These are phyloP conservation scores for Alternaria conjuncta DNA, from an alignment of 2,329 filamentous ascomycete genomes.

Conservation along the genomic window DNA sequence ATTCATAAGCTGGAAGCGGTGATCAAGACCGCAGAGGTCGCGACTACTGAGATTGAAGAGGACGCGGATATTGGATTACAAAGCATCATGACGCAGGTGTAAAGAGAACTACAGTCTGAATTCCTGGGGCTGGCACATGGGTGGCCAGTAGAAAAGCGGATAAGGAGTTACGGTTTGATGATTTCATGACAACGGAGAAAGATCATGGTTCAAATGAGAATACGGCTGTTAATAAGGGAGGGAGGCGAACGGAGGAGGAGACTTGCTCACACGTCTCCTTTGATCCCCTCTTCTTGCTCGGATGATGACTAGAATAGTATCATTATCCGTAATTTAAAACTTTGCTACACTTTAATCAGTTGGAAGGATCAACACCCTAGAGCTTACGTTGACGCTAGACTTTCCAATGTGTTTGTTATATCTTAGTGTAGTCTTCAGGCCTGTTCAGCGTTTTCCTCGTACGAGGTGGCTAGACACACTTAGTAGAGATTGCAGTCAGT, in stretches of 20 bases:
- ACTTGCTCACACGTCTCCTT: background rate
- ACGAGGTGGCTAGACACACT: background rate
- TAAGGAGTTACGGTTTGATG: background rate
- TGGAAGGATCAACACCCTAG: background rate
- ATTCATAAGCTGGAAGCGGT: conserved; percentile 3
- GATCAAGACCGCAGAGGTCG: background rate
- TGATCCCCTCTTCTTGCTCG: background rate
- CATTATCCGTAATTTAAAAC: background rate
- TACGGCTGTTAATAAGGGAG: background rate
- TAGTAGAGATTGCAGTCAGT: background rate
- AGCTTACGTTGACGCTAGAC: background rate
- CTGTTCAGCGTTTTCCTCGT: background rate
- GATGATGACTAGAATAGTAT: background rate
- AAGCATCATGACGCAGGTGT: conserved; percentile 40
- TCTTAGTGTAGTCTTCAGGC: background rate
- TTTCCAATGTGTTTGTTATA: background rate
- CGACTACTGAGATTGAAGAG: background rate
- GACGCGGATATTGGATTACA: conserved; percentile 18
- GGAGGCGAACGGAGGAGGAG: background rate
- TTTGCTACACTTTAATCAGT: background rate
- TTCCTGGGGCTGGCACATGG: background rate
- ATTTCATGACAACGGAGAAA: background rate
- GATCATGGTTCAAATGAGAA: background rate
- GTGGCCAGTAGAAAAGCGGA: background rate
- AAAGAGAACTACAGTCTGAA: background rate